A percentile compares a stretch with the other conserved stretches of the same genome.
Conservation (phyloP, 768 basidiomycete genomes). For the Hortiboletus campestris region DNA sequence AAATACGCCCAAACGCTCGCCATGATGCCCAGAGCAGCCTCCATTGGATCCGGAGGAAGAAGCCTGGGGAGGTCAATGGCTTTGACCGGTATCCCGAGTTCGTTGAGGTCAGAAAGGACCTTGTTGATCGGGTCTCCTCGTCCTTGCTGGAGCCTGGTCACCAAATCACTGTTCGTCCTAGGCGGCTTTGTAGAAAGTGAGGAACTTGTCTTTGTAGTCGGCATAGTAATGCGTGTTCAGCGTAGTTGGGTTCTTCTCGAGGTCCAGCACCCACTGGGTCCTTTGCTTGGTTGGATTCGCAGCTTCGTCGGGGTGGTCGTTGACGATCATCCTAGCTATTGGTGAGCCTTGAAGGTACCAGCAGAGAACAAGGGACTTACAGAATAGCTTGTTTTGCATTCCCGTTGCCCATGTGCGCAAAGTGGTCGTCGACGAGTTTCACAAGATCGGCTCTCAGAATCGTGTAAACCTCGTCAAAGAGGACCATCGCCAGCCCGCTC, state of each 20-base stretch:
- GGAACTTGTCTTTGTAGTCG: slow-evolving; percentile 50
- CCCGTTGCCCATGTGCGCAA: slow-evolving; percentile 52
- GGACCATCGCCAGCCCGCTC: slow-evolving; percentile 42
- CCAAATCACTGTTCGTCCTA: slow-evolving; percentile 11
- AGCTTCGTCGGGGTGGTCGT: slow-evolving; percentile 49
- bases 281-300: slow-evolving; percentile 37
- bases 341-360: background rate
- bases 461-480: slow-evolving; percentile 42
- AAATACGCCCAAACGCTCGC: slow-evolving; percentile 72
- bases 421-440: slow-evolving; percentile 46
- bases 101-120: slow-evolving; percentile 17
- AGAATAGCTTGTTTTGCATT: slow-evolving; percentile 47
- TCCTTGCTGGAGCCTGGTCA: slow-evolving; percentile 1
- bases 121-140: slow-evolving; percentile 23
- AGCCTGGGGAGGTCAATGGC: slow-evolving; percentile 48
- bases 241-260: slow-evolving; percentile 52
- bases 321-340: slow-evolving; percentile 44
- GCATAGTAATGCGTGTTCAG: slow-evolving; percentile 51
- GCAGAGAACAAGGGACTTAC: slow-evolving; percentile 28
- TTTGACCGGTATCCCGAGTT: slow-evolving; percentile 32
- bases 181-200: slow-evolving; percentile 44
- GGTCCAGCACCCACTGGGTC: slow-evolving; percentile 47
- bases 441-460: slow-evolving; percentile 41
- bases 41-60: slow-evolving; percentile 49
- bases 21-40: slow-evolving; percentile 63